Evolutionary conservation across 257 asterid genomes (phyloP).

Genomic region (Henckelia pumila): DNA sequence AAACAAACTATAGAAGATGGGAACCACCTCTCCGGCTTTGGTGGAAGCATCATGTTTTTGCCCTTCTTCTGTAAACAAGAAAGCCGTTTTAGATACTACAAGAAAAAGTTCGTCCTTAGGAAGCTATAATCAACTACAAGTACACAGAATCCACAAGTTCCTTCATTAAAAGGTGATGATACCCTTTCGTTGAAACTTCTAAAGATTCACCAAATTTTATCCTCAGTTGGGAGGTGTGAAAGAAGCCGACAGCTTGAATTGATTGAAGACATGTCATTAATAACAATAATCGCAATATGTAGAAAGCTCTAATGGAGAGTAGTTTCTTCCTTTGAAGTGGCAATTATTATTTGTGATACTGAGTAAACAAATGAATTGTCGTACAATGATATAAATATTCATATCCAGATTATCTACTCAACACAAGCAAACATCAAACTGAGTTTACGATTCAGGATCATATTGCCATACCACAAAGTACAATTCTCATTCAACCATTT

Average conservation of each 20-base stretch:
- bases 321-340: not conserved
- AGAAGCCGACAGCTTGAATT: not conserved
- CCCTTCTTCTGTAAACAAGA: constrained; percentile 52
- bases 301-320: not conserved
- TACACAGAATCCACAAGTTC: not conserved
- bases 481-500: not conserved
- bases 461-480: too few relatives aligned
- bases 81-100: constrained; percentile 3
- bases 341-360: not conserved
- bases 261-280: not conserved
- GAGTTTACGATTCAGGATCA: not conserved
- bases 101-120: not conserved
- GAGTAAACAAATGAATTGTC: not conserved
- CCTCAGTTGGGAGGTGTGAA: not conserved
- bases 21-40: constrained; percentile 56
- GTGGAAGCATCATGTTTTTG: constrained; percentile 47
- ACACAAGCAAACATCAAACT: not conserved
- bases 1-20: not conserved
- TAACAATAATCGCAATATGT: not conserved
- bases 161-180: not conserved
- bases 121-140: not conserved
- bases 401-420: not conserved
- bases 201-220: not conserved
- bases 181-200: not conserved
- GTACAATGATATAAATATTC: not conserved